These are phyloP conservation scores for Claviceps spartinae DNA, from an alignment of 2,329 filamentous ascomycete genomes.

Conservation along the genomic window DNA sequence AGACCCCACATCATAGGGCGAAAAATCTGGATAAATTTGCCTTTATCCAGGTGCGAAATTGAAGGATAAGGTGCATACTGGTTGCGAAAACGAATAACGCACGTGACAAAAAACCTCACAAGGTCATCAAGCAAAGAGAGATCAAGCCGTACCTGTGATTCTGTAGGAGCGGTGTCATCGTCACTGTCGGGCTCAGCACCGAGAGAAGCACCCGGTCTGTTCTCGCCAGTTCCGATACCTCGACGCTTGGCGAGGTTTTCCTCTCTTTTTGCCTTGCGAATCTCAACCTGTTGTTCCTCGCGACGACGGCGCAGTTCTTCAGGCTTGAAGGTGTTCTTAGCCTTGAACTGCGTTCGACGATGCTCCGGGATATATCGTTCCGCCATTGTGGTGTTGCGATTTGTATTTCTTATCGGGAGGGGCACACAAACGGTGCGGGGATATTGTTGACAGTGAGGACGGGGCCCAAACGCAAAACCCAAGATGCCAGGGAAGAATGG, in stretches of 20 bases:
- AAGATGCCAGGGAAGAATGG: neutral
- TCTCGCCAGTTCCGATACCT: conserved; percentile 75
- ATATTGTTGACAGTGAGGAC: conserved; percentile 4
- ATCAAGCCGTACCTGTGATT: conserved; percentile 64
- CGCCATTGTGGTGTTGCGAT: conserved; percentile 53
- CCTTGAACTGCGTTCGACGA: conserved; percentile 98
- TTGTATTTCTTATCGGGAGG: neutral
- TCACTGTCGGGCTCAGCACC: conserved; percentile 91
- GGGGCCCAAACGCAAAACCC: neutral
- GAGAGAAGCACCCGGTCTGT: conserved; percentile 66
- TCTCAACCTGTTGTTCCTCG: conserved; percentile 98
- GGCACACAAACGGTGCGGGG: conserved; percentile 3
- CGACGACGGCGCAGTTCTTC: conserved; percentile 96
- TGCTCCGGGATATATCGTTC: conserved; percentile 99
- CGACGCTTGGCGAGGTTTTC: conserved; percentile 97
- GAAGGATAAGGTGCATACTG: neutral
- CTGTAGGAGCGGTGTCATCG: conserved; percentile 87
- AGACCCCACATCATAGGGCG: conserved; percentile 18
- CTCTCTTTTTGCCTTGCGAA: conserved; percentile 95
- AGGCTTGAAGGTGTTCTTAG: conserved; percentile 97
- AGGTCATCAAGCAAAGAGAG: neutral
- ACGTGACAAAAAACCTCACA: neutral
- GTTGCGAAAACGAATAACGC: neutral
- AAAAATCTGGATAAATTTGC: conserved; percentile 4
- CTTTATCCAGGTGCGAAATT: neutral